Evolutionary conservation across 306 rosid species (phyloP).

Genomic region (Alnus glutinosa): DNA sequence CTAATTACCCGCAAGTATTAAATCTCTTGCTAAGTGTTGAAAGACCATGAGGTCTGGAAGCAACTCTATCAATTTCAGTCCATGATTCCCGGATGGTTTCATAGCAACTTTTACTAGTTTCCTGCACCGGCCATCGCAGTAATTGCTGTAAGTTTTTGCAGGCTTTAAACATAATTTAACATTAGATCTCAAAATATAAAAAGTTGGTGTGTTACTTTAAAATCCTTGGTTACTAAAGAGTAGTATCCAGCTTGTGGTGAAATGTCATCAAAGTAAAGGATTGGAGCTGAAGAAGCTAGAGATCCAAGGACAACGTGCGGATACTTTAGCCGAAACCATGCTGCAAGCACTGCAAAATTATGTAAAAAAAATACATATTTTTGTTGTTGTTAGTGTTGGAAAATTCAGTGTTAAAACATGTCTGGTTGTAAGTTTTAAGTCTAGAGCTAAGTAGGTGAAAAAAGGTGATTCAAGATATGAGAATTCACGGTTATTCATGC

Average conservation of each 20-base stretch:
- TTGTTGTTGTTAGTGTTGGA: no score
- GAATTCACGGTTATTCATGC: no score
- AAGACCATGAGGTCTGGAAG: conserved; percentile 45
- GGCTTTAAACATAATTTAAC: background rate
- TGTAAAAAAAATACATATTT: background rate
- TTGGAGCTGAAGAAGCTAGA: conserved; percentile 81
- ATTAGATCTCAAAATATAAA: background rate
- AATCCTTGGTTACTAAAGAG: conserved; percentile 55
- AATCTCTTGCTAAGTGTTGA: conserved; percentile 52
- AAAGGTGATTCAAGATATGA: no score
- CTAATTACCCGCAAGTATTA: conserved; percentile 49
- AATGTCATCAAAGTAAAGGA: conserved; percentile 62
- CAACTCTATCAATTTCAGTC: conserved; percentile 56
- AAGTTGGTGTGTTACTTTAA: conserved; percentile 41
- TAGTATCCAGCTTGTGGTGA: conserved; percentile 51
- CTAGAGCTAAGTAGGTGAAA: no score
- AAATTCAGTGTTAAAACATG: no score
- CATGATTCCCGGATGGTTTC: conserved; percentile 52
- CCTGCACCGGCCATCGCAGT: background rate
- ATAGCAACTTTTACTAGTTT: conserved; percentile 36
- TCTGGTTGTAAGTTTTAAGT: no score
- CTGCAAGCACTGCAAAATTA: conserved; percentile 64
- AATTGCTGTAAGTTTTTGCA: background rate
- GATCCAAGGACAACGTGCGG: conserved; percentile 78
- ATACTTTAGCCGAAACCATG: conserved; percentile 85